phyloP scores from a whole-genome alignment of 192 early-diverging fungal genomes.

The Coemansia sp. region DNA sequence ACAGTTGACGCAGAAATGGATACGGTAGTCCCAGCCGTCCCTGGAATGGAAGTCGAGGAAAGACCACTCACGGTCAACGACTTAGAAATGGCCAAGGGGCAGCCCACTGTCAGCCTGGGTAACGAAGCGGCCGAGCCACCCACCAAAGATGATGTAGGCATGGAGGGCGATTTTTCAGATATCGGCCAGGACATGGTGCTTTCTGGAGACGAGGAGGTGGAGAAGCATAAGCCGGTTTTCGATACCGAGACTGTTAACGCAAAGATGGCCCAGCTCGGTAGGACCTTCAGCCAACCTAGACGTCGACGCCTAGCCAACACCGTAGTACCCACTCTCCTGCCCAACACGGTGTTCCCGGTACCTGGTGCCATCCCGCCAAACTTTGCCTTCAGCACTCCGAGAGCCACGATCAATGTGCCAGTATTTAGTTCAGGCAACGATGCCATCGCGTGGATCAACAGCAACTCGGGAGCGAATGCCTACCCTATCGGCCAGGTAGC shows the following conservation, averaged over 20 bases:
- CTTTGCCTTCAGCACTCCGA: background rate
- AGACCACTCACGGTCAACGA: background rate
- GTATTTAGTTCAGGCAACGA: background rate
- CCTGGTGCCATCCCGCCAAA: background rate
- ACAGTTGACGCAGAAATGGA: background rate
- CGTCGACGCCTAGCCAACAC: background rate
- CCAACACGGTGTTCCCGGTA: background rate
- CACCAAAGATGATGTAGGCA: background rate
- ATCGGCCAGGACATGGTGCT: too few species aligned
- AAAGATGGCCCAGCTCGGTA: background rate
- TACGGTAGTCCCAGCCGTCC: background rate
- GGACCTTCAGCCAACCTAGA: background rate
- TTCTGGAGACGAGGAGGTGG: background rate
- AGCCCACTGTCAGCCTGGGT: too few species aligned
- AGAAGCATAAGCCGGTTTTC: background rate
- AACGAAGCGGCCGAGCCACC: background rate
- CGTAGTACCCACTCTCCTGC: background rate
- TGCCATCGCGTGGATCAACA: background rate
- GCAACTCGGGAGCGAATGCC: background rate
- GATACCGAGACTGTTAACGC: background rate
- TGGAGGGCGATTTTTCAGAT: background rate
- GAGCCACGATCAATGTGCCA: background rate
- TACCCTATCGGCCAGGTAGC: background rate
- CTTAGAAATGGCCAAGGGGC: background rate
- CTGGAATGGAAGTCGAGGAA: background rate